Evolutionary conservation across 345 rosid species (phyloP).

Genomic region (Limnanthes douglasii): DNA sequence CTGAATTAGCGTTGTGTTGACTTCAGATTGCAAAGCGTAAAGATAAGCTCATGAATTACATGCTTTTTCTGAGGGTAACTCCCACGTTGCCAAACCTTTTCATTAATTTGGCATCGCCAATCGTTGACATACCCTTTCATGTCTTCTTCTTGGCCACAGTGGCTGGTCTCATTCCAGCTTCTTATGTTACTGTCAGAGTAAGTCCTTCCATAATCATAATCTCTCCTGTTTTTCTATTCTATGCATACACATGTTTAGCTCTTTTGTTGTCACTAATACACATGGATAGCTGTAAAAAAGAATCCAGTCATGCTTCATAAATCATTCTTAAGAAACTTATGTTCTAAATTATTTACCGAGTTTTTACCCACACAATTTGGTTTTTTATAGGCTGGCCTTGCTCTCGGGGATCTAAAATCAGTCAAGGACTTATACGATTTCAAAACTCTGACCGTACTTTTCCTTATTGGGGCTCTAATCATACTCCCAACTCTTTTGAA

Average conservation of each 20-base stretch:
- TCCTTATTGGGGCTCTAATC: slow-evolving; percentile 55
- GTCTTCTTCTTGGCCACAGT: slow-evolving; percentile 82
- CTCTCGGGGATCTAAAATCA: slow-evolving; percentile 72
- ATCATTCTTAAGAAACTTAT: too few relatives aligned
- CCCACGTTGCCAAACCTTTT: slow-evolving; percentile 93
- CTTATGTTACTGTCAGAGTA: slow-evolving; percentile 89
- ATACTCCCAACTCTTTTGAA: slow-evolving; percentile 60
- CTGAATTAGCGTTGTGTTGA: slow-evolving; percentile 1
- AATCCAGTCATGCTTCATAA: too few relatives aligned
- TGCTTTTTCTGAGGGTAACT: slow-evolving; percentile 93
- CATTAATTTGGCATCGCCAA: slow-evolving; percentile 94
- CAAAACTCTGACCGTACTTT: slow-evolving; percentile 58
- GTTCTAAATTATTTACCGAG: too few relatives aligned
- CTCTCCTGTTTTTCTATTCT: not conserved
- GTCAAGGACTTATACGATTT: slow-evolving; percentile 75
- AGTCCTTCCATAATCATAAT: slow-evolving; percentile 12
- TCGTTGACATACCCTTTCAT: slow-evolving; percentile 93
- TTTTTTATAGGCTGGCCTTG: slow-evolving; percentile 59
- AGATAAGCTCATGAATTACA: slow-evolving; percentile 88
- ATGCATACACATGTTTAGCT: not conserved
- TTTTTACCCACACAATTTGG: too few relatives aligned
- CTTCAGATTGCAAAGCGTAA: slow-evolving; percentile 74
- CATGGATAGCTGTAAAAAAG: too few relatives aligned
- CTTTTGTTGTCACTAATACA: not conserved
- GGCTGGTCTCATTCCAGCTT: slow-evolving; percentile 85